Evolutionary conservation across 306 rosid genomes (phyloP), one percentile per base, ranked within the genome.

Genomic region (Gastrolobium villosum): DNA sequence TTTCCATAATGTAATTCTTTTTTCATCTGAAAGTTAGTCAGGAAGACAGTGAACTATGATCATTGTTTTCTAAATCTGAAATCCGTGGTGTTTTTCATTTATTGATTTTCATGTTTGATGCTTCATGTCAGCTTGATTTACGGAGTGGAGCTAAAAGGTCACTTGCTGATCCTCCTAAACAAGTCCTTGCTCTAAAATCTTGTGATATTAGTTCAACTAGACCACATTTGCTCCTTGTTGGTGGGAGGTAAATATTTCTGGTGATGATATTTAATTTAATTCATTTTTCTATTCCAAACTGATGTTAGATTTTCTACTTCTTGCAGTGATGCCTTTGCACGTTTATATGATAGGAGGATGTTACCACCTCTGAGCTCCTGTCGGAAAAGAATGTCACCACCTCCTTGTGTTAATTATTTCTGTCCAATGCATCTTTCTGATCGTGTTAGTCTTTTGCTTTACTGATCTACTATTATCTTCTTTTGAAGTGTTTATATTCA

Each of bases 371-470:
- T 86, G 69, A 83, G 94, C 74, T 91, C 96, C 60, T 86, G 94
- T 74, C 87, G 79, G 83, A 85, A 88, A 84, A 91, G 90, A 84
- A 87, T 78, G 88, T 77, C 91, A 9, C 91, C 99, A 35, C 98
- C 99, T 82, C 94, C 90, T 62, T 96, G 99, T 80, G 96, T 93
- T 81, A 93, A 87, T 85, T 96, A 91, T 83, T 96, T 92, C 82
- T 93, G 99, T 78, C 99, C 99, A 14, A 91, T 91, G 96, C 99
- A 96, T 85, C 99, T 96, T 73, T 93, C 99, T 69, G 97, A 93
- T 13, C 91, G 89, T 76, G 99, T 96, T 74, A 88, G 97, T 90
- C 43, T 66, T 70, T 53, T 64, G 35, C 65, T 77, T 69, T 26
- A 63, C 52, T 73, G 35, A 37, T 49, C 14, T 82, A 70, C 59